phyloP scores from a whole-genome alignment of 2,329 filamentous ascomycete species.

The Colletotrichum agaves region DNA sequence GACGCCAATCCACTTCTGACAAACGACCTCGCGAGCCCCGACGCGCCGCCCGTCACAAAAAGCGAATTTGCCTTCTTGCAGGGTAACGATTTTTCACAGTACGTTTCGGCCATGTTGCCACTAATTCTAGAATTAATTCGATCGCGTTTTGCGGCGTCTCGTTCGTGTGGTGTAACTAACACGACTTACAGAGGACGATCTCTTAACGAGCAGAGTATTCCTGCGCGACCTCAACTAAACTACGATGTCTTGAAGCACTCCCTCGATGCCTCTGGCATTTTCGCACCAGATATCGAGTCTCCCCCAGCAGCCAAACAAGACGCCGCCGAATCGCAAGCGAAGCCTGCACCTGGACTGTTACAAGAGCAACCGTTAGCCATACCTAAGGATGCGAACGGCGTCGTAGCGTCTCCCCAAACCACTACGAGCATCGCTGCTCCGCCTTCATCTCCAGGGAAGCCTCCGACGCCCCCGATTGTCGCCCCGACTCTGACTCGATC shows the following conservation, averaged over 20 bases:
- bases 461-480: constrained; percentile 21
- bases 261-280: constrained; percentile 44
- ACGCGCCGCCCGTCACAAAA: constrained; percentile 63
- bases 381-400: constrained; percentile 16
- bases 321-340: constrained; percentile 20
- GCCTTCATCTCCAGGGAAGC: constrained; percentile 12
- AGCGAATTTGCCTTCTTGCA: constrained; percentile 67
- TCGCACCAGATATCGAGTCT: constrained; percentile 18
- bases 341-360: neutral
- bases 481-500: constrained; percentile 10
- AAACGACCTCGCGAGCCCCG: constrained; percentile 65
- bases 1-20: constrained; percentile 71
- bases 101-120: constrained; percentile 49
- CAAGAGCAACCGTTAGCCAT: constrained; percentile 11
- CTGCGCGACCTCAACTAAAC: constrained; percentile 57
- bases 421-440: constrained; percentile 2
- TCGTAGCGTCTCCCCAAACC: neutral
- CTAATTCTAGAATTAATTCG: constrained; percentile 21
- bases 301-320: constrained; percentile 18
- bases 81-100: constrained; percentile 69
- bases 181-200: constrained; percentile 53
- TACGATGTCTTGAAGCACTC: constrained; percentile 56
- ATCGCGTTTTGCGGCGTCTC: constrained; percentile 39
- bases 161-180: constrained; percentile 13
- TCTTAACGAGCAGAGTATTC: constrained; percentile 65